phyloP scores from a whole-genome alignment of 1,284 basidiomycete species.

The Boletus coffeatus region DNA sequence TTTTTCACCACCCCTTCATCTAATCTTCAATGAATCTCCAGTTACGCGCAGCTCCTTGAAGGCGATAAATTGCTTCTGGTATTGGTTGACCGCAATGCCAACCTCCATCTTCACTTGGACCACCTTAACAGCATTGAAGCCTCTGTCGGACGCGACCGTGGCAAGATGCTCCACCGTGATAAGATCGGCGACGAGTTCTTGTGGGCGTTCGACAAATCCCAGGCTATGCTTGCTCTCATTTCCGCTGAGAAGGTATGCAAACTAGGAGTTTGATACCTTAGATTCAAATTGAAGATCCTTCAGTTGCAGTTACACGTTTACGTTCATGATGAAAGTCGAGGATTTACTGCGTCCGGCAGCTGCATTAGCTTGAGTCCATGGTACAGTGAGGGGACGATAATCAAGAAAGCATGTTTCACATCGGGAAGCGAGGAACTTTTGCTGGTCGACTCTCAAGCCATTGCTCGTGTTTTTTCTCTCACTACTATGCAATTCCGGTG shows the following conservation, averaged over 20 bases:
- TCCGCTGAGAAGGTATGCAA: constrained; percentile 35
- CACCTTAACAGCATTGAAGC: constrained; percentile 27
- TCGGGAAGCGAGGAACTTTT: constrained; percentile 46
- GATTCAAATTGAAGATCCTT: constrained; percentile 1
- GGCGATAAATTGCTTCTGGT: constrained; percentile 38
- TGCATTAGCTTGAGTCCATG: constrained; percentile 38
- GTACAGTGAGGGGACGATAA: constrained; percentile 34
- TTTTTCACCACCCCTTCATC: neutral
- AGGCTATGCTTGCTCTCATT: constrained; percentile 41
- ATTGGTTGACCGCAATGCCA: constrained; percentile 29
- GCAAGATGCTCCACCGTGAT: constrained; percentile 36
- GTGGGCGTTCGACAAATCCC: constrained; percentile 46
- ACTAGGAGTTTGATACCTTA: neutral
- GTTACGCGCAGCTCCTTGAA: constrained; percentile 35
- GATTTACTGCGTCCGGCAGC: constrained; percentile 37
- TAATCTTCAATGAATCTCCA: constrained; percentile 17
- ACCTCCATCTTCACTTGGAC: constrained; percentile 38
- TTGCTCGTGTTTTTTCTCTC: constrained; percentile 46
- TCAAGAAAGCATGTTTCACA: constrained; percentile 37
- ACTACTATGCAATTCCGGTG: constrained; percentile 50
- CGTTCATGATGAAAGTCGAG: constrained; percentile 35
- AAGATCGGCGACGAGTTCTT: constrained; percentile 41
- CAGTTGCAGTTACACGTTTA: constrained; percentile 41
- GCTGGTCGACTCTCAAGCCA: constrained; percentile 39
- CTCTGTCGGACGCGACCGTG: constrained; percentile 26